Base-by-base conservation (phyloP, 1,284 basidiomycete species). In the Leccinum colubrinum region DNA sequence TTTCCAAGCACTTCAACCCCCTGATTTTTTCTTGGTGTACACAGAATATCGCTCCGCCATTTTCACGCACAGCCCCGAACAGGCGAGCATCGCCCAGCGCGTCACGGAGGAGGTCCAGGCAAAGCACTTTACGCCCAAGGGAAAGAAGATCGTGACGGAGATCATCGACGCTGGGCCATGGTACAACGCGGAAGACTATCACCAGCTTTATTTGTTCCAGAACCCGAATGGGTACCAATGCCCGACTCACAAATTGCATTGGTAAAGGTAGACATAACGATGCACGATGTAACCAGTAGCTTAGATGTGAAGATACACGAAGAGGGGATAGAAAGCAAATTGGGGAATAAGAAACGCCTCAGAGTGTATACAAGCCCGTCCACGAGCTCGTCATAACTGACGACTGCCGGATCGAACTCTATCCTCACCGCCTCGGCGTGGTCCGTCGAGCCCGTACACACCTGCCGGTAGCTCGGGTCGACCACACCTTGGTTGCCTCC, bases 1-100 rank as follows among this genome's bases (percentile, higher is more conserved):
- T 17, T 43, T 43, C 15, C 4, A n/a, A n/a, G n/a, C 17, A 17
- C 43, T 17, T 46, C 43, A 17, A 46, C 46, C 8, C 22, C n/a
- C 57, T 68, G 17, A 66, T 39, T 7, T 33, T 20, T 41, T 14
- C 22, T 41, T 37, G 15, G 14, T 37, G 33, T 41, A 17, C 25
- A 2, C 75, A 92, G 93, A 98, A 76, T 98, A 98, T 77, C 92
- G 97, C 59, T 95, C 94, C 3, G 94, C 87, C 22, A 96, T 99
- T 74, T 98, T 95, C 78, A 90, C 86, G 48, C 81, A 93, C 70
- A 84, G 86, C 2, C 81, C 85, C 1, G 90, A 93, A 70, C 97
- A 99, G 77, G 81, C 81, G 55, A 75, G 81, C 54, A 85, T 87
- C 55, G 96, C 95, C 1, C 82, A 87, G 69, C 84, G 86, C 52